Evolutionary conservation across 2,329 filamentous ascomycete species (phyloP).

Genomic region (Xylaria sp.): DNA sequence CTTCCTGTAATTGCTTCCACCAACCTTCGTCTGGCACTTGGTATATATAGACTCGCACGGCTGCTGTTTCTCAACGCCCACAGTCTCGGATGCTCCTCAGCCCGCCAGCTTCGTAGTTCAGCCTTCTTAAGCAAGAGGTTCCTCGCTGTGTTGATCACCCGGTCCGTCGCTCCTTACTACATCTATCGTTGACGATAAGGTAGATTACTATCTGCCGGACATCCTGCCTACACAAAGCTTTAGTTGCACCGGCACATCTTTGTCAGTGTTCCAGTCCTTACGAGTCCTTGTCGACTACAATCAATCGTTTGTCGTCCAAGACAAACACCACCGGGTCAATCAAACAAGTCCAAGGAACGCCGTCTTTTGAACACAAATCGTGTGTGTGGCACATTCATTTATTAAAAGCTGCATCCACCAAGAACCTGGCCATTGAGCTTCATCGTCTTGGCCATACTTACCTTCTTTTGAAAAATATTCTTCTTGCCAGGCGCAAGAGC

Average conservation of each 20-base stretch:
- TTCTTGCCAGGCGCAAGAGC: constrained; percentile 45
- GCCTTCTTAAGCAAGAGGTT: constrained; percentile 23
- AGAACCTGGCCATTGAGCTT: neutral
- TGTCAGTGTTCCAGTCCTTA: constrained; percentile 19
- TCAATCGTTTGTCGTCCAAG: constrained; percentile 32
- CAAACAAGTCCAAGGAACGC: constrained; percentile 31
- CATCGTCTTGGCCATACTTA: constrained; percentile 17
- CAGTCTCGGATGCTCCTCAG: constrained; percentile 5
- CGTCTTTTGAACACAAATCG: constrained; percentile 36
- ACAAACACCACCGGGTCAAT: constrained; percentile 21
- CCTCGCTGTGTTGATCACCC: constrained; percentile 12
- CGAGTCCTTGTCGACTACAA: constrained; percentile 29
- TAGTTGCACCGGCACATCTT: constrained; percentile 5
- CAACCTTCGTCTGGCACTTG: constrained; percentile 36
- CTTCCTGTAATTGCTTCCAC: constrained; percentile 14
- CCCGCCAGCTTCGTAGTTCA: neutral
- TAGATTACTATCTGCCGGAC: constrained; percentile 1
- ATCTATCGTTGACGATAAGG: constrained; percentile 8
- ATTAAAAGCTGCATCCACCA: constrained; percentile 17
- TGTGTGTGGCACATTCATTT: constrained; percentile 19
- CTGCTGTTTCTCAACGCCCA: constrained; percentile 14
- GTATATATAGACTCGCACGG: constrained; percentile 20
- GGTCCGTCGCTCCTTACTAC: constrained; percentile 49
- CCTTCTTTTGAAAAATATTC: constrained; percentile 17
- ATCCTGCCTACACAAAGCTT: neutral